Base-by-base conservation (phyloP, 2,329 filamentous ascomycete species). In the Cadophora gregata region DNA sequence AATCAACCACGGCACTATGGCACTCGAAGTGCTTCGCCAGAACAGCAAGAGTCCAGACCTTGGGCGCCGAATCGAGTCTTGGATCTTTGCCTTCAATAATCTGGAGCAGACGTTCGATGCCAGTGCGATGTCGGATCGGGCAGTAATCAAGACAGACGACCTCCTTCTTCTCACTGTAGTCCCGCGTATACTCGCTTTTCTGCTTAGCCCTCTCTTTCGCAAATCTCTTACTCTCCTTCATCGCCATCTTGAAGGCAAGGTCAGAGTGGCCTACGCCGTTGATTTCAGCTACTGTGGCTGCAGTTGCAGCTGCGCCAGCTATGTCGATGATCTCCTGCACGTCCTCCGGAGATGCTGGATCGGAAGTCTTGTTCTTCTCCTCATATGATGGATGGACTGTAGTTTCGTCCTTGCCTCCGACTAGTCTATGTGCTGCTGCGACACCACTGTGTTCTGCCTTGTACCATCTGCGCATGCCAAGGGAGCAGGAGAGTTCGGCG, bases 1-100 rank as follows among this genome's bases (percentile, higher is more conserved):
- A 79, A 59, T 86, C 82, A 31, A 75, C 82, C 24, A 87, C 75
- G 8, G 80, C 75, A 4, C 72, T 69, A 1, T 77, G 74, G 64
- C 86, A 84, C 31, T 88, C 85, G 60, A 90, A 83, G 47, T 87
- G 81, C 67, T 86, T 85, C 8, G 87, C 85, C 9, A 92, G 76
- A 3, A 84, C 85, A 38, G 87, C 85, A n/a, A 91, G 81, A 0
- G 89, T 91, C 83, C 87, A 92, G 45, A 90, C 78, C 16, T 90
- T 87, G 12, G 84, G 81, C 0, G 90, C 89, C 0, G 89, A 91
- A 76, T 92, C 85, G 16, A 93, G 76, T 1, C 81, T 79, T 0
- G 88, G 80, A 33, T 82, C 78, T 3, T 83, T 79, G 2, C 84
- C 84, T 69, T 86, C 81, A 48, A 92, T 83, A 12, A 84, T 80